A percentile compares a stretch with the other conserved stretches of the same genome.
These are phyloP conservation scores for Phlebiopsis gigantea DNA, from an alignment of 768 basidiomycete genomes.

Conservation along the genomic window DNA sequence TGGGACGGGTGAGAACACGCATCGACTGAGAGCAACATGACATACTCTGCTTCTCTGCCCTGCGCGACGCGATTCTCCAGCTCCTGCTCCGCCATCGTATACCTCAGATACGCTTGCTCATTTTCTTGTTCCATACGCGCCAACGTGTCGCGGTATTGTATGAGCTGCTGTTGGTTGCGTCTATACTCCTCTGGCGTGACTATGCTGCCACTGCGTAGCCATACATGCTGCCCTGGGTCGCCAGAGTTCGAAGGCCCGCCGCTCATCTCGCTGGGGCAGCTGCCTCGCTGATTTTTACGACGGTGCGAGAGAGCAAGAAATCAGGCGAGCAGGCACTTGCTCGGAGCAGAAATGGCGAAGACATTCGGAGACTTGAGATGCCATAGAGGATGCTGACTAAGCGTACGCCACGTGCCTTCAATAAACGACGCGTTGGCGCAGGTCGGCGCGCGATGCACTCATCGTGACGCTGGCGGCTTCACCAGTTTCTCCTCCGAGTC, in stretches of 20 bases:
- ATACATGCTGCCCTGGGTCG: not conserved
- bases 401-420: not conserved
- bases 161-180: constrained; percentile 25
- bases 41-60: constrained; percentile 43
- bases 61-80: constrained; percentile 33
- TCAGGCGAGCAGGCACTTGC: not conserved
- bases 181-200: constrained; percentile 26
- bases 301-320: not conserved
- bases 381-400: constrained; percentile 4
- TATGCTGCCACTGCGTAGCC: not conserved
- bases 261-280: not conserved
- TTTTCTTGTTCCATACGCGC: constrained; percentile 34
- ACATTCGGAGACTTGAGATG: not conserved
- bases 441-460: constrained; percentile 1
- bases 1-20: not conserved
- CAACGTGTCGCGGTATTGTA: constrained; percentile 28
- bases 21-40: not conserved
- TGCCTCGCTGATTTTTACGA: not conserved
- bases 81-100: constrained; percentile 25
- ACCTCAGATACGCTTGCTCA: constrained; percentile 35
- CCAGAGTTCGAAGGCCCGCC: not conserved
- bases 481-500: not conserved
- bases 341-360: not conserved
- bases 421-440: not conserved
- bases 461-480: not conserved